phyloP scores from a whole-genome alignment of 1,139 yeast genomes.

The Debaryomycetaceae sp. region DNA sequence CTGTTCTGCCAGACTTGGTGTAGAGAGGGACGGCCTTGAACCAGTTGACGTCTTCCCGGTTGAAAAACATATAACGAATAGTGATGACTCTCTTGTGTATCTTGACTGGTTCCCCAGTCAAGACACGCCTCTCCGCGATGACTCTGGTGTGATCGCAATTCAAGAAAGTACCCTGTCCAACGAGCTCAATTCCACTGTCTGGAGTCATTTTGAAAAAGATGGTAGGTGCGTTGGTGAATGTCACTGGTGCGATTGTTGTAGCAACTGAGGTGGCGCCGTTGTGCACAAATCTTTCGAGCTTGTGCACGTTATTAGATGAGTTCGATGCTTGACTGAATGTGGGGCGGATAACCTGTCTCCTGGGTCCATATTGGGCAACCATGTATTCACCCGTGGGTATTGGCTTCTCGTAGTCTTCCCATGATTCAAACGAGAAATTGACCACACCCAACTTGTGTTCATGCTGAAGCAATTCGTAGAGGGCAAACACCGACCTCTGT shows the following conservation, averaged over 20 bases:
- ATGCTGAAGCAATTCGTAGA: constrained; percentile 75
- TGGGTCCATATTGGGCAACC: constrained; percentile 88
- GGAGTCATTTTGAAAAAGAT: constrained; percentile 53
- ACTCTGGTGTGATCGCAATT: constrained; percentile 84
- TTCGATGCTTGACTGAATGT: constrained; percentile 76
- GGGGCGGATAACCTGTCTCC: constrained; percentile 85
- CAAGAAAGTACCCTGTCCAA: constrained; percentile 88
- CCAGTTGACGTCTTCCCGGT: constrained; percentile 81
- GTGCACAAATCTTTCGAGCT: constrained; percentile 79
- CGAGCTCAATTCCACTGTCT: constrained; percentile 55
- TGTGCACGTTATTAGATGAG: constrained; percentile 81
- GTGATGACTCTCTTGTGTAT: constrained; percentile 92
- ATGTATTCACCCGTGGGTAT: constrained; percentile 75
- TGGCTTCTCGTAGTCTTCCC: constrained; percentile 87
- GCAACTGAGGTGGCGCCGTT: constrained; percentile 73
- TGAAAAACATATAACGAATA: constrained; percentile 96
- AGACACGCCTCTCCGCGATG: constrained; percentile 79
- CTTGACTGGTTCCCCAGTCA: constrained; percentile 94
- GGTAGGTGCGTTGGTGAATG: constrained; percentile 81
- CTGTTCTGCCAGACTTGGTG: constrained; percentile 88
- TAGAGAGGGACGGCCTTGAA: constrained; percentile 91
- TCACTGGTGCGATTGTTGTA: constrained; percentile 85
- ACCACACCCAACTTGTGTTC: constrained; percentile 85
- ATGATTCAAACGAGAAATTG: constrained; percentile 76
- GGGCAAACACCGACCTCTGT: constrained; percentile 46